These are phyloP conservation scores for Cicer pinnatifidum DNA, from an alignment of 306 rosid genomes.

Conservation along the genomic window DNA sequence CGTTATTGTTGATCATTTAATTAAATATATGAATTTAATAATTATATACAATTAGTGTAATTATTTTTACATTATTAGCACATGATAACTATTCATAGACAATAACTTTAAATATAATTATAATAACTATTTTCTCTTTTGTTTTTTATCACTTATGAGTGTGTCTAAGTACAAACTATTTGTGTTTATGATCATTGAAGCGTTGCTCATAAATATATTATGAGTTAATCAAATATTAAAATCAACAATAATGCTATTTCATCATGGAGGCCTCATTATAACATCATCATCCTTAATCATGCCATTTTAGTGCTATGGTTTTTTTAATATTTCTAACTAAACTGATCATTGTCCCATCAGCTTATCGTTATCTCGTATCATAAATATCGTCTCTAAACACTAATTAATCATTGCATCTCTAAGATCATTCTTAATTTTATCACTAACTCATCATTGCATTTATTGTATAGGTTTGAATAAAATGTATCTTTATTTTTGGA, in stretches of 20 bases:
- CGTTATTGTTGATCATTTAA: no score
- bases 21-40: no score
- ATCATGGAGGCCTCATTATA: neutral
- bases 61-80: no score
- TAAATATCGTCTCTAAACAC: constrained; percentile 7
- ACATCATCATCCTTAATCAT: constrained; percentile 3
- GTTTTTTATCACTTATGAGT: no score
- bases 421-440: constrained; percentile 22
- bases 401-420: neutral
- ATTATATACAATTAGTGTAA: no score
- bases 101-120: no score
- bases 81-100: no score
- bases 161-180: no score
- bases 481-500: neutral
- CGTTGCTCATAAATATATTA: no score
- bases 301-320: constrained; percentile 14
- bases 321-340: constrained; percentile 5
- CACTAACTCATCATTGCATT: constrained; percentile 36
- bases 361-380: neutral
- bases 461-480: no score
- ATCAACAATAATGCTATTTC: neutral
- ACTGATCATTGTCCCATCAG: constrained; percentile 33
- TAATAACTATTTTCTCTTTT: no score
- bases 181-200: no score
- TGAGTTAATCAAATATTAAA: neutral